Base-by-base conservation (phyloP, 2,329 filamentous ascomycete genomes). In the Hymenoscyphus salicellus region DNA sequence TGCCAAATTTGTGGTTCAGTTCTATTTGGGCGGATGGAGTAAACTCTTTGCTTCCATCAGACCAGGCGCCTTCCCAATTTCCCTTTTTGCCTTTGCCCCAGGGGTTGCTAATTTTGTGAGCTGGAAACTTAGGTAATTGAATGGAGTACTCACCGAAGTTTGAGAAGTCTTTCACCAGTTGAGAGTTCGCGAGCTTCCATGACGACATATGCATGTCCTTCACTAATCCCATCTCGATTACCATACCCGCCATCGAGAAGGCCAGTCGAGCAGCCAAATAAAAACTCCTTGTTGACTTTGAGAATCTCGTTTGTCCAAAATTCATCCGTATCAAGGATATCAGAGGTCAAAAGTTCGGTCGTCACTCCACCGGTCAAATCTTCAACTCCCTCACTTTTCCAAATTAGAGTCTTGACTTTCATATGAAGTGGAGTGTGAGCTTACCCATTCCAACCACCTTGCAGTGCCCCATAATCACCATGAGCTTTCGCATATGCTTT, bases 401-500 rank as follows among this genome's bases (percentile, higher is more conserved):
- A 30, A 68, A 64, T 55, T 23, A 49, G 10, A n/a, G 38, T 49
- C 23, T 11, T 30, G 30, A 17, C n/a, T 46, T n/a, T 5, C 5
- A 43, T 46, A 17, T 55, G 17, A 23, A 59, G 17, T 26, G 52
- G n/a, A 10, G 32, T 5, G 16, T 0, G 20, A 17, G 58, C 57
- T 43, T 70, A 68, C 20, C 84, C 72, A 57, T 69, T 72, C 75
- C 89, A 92, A 0, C 91, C 91, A 14, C 90, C 90, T 38, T 89
- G 83, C 32, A 96, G 89, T 0, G 89, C 84, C 26, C 83, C 85
- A 71, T 90, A 96, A 73, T 95, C 91, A 23, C 91, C 91, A 70
- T 95, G 91, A 0, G 89, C 89, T 77, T 95, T 95, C 20, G 91
- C 91, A 72, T 91, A 94, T 1, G 91, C 91, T 75, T 94, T 94